phyloP scores from a whole-genome alignment of 106 monocot species.

The Dactylorhiza incarnata region DNA sequence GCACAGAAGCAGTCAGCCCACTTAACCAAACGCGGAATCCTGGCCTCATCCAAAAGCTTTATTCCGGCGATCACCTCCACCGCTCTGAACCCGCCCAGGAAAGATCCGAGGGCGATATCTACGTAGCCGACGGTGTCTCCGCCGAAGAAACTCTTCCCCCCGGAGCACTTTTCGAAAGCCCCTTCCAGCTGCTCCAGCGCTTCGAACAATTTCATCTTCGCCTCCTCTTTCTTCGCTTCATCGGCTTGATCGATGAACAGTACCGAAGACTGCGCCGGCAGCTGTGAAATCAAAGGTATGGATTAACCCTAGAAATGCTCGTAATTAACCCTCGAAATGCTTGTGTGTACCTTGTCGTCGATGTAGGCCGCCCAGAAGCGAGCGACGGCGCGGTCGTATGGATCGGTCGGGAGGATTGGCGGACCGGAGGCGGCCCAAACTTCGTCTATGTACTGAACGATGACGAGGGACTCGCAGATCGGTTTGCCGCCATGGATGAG shows the following conservation, averaged over 20 bases:
- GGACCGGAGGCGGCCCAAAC: slow-evolving; percentile 5
- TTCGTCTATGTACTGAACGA: slow-evolving; percentile 25
- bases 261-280: not conserved
- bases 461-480: slow-evolving; percentile 20
- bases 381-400: slow-evolving; percentile 17
- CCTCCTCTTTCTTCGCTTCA: slow-evolving; percentile 15
- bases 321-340: too few relatives aligned
- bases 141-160: slow-evolving; percentile 36
- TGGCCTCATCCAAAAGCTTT: slow-evolving; percentile 17
- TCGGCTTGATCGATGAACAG: not conserved
- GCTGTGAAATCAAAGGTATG: not conserved
- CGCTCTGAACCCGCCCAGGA: slow-evolving; percentile 22
- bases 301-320: too few relatives aligned
- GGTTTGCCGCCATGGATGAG: slow-evolving; percentile 23
- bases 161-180: slow-evolving; percentile 26
- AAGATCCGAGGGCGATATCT: slow-evolving; percentile 33
- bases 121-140: slow-evolving; percentile 36
- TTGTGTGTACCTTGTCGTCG: slow-evolving; percentile 23
- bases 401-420: slow-evolving; percentile 9
- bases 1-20: slow-evolving; percentile 39
- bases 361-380: slow-evolving; percentile 30
- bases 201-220: not conserved
- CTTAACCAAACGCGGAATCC: slow-evolving; percentile 14
- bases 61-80: slow-evolving; percentile 10
- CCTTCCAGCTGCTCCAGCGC: slow-evolving; percentile 29